Evolutionary conservation across 345 rosid species (phyloP).

Genomic region (Melastoma malabathricum): DNA sequence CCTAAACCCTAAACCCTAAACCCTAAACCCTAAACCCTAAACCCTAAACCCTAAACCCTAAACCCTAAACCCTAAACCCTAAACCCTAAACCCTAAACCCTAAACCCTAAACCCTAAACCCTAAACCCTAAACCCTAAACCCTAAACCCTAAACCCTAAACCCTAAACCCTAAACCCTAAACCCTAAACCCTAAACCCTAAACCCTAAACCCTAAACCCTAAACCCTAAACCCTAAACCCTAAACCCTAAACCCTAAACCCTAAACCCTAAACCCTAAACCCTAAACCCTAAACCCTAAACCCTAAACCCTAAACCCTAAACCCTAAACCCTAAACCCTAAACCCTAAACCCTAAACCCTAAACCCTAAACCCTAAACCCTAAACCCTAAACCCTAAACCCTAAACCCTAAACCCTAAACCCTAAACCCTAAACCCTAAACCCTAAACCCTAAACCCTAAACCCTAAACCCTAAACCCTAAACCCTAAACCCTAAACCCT

Average conservation of each 20-base stretch:
- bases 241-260: conserved; percentile 7
- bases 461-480: conserved; percentile 10
- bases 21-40: conserved; percentile 11
- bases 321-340: conserved; percentile 9
- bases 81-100: conserved; percentile 7
- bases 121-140: conserved; percentile 9
- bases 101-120: conserved; percentile 7
- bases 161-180: conserved; percentile 3
- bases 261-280: conserved; percentile 7
- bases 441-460: conserved; percentile 10
- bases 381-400: conserved; percentile 13
- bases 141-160: conserved; percentile 2
- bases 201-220: conserved; percentile 6
- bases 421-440: conserved; percentile 8
- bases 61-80: conserved; percentile 11
- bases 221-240: conserved; percentile 2
- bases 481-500: conserved; percentile 9
- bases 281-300: conserved; percentile 19
- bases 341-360: conserved; percentile 15
- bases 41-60: conserved; percentile 14
- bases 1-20: conserved; percentile 6
- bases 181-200: neutral
- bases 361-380: conserved; percentile 12
- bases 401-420: conserved; percentile 11
- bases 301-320: conserved; percentile 13